phyloP scores from a whole-genome alignment of 139 green algal species.

The Chlamydomonas urium region DNA sequence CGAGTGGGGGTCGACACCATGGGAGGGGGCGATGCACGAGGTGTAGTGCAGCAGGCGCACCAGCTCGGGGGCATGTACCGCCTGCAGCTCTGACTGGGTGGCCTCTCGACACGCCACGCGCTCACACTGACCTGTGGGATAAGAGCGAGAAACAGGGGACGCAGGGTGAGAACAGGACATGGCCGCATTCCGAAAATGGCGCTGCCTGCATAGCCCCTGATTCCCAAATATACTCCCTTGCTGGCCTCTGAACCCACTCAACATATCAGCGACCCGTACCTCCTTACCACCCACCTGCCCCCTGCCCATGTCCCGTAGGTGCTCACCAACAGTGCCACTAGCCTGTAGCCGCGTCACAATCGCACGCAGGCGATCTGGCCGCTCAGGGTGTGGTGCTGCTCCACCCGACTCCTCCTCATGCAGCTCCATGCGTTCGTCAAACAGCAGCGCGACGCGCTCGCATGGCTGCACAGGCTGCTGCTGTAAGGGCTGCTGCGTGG shows the following conservation, averaged over 20 bases:
- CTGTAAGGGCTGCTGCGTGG: too few species aligned
- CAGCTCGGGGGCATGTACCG: slow-evolving; percentile 55
- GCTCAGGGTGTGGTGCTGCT: slow-evolving; percentile 39
- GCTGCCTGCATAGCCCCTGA: too few species aligned
- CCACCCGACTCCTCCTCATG: slow-evolving; percentile 29
- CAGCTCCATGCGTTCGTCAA: slow-evolving; percentile 52
- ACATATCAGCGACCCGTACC: too few species aligned
- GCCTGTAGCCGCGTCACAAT: slow-evolving; percentile 58
- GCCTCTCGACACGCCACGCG: slow-evolving; percentile 43
- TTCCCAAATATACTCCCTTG: too few species aligned
- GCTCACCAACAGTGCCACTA: slow-evolving; percentile 33
- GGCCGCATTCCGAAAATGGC: too few species aligned
- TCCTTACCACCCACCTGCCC: too few species aligned
- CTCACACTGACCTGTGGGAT: slow-evolving; percentile 44
- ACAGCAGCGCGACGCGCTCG: slow-evolving; percentile 30
- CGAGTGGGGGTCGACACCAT: background rate
- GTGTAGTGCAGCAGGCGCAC: slow-evolving; percentile 31
- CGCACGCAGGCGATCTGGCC: slow-evolving; percentile 66
- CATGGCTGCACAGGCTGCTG: too few species aligned
- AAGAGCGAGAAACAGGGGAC: too few species aligned
- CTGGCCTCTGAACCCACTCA: too few species aligned
- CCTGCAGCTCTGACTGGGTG: slow-evolving; percentile 48
- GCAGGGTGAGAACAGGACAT: too few species aligned
- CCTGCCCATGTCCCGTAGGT: too few species aligned
- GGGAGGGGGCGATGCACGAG: background rate